Base-by-base conservation (phyloP, 768 basidiomycete genomes). In the Boletus subcaerulescens region DNA sequence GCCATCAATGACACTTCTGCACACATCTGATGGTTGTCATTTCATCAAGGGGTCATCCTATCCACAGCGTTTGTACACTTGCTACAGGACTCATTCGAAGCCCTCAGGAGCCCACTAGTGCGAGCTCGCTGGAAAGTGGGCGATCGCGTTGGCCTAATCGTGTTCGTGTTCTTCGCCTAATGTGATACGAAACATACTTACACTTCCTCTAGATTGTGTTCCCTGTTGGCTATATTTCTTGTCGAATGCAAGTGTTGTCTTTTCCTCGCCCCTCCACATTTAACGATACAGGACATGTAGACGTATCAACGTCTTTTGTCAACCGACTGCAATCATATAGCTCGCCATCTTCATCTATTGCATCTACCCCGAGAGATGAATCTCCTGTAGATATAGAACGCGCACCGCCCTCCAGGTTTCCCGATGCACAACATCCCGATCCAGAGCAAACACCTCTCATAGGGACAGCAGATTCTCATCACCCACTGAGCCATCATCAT, bases 41-140 rank as follows among this genome's bases (percentile, higher is more conserved):
- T 7, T 20, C 13, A 8, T 22, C n/a, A 53, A 81, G 89, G 89
- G 12, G 89, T 90, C 14, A 93, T 93, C 33, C 68, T 93, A 5
- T 84, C 90, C 4, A 93, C 91, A 0, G 90, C 89, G 0, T 93
- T 93, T 60, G 84, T 87, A 17, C 91, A 93, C 66, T 75, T 93
- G 10, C 74, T 93, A 13, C 86, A 89, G 58, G 89, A 91, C 53
- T 82, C 89, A 0, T 91, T 89, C 62, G 78, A 79, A 51, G 77
- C 81, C 0, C 74, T 92, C 2, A 73, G 74, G 41, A 72, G 78
- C 52, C 74, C 76, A 0, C 64, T 60, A 4, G 76, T 88, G 15
- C 76, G 75, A 48, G 65, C 68, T 48, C 65, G 68, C 40, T 83
- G 82, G 73, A 72, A 75, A 4, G 64, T 87, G 22, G 80, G 80